These are phyloP conservation scores for Herpetomonas samuelpessoai DNA, from an alignment of 208 protist species.

Conservation along the genomic window DNA sequence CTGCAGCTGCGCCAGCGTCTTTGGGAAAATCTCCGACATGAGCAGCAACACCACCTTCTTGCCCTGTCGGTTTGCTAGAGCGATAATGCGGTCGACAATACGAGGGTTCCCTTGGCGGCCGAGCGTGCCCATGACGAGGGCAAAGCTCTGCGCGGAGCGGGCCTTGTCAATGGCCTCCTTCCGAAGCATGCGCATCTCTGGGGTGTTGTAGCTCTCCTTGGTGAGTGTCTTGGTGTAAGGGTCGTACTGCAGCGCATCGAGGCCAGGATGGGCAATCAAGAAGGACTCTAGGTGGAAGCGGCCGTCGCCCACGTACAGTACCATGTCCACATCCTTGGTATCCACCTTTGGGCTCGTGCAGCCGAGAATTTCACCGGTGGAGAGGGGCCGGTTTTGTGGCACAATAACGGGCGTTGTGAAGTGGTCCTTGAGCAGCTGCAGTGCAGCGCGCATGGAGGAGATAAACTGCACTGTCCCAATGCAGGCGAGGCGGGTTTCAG, in stretches of 20 bases:
- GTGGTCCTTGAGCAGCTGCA: slow-evolving; percentile 71
- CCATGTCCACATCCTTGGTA: slow-evolving; percentile 48
- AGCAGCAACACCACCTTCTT: slow-evolving; percentile 89
- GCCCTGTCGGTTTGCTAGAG: slow-evolving; percentile 57
- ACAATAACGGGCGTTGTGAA: slow-evolving; percentile 86
- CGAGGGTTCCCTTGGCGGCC: slow-evolving; percentile 96
- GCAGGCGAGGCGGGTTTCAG: slow-evolving; percentile 77
- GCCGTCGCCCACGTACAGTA: slow-evolving; percentile 97
- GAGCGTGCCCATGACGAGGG: slow-evolving; percentile 97
- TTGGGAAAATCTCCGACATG: slow-evolving; percentile 97
- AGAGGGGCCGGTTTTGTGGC: slow-evolving; percentile 96
- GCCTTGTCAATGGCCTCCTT: slow-evolving; percentile 76
- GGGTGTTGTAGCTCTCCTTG: slow-evolving; percentile 92
- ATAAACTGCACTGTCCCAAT: slow-evolving; percentile 98
- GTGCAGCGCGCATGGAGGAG: slow-evolving; percentile 89
- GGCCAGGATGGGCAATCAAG: slow-evolving; percentile 96
- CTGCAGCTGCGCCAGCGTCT: slow-evolving; percentile 90
- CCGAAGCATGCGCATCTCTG: slow-evolving; percentile 90
- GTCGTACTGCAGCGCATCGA: slow-evolving; percentile 94
- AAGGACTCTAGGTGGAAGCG: slow-evolving; percentile 99
- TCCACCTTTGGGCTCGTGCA: slow-evolving; percentile 97
- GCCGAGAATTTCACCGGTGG: slow-evolving; percentile 97
- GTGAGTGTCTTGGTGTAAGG: slow-evolving; percentile 96
- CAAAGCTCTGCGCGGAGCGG: slow-evolving; percentile 83
- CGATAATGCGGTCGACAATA: slow-evolving; percentile 92